Conservation (phyloP, 2,329 filamentous ascomycete genomes). For the Fusarium foetens region DNA sequence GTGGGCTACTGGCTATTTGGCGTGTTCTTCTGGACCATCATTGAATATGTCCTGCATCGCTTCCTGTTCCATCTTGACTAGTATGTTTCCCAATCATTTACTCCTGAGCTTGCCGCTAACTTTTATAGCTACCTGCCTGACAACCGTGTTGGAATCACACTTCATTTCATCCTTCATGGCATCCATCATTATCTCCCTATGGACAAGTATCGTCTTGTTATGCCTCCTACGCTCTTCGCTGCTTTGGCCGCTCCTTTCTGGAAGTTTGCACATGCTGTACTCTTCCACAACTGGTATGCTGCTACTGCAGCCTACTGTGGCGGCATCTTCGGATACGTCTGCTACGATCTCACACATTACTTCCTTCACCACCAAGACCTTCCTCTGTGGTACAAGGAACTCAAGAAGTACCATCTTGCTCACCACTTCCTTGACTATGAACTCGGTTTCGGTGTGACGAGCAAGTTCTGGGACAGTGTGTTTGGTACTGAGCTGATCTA, state of each 20-base stretch:
- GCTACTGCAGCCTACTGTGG: conserved; percentile 85
- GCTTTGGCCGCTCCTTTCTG: conserved; percentile 89
- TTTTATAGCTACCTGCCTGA: conserved; percentile 81
- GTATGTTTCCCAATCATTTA: conserved; percentile 62
- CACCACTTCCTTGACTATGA: conserved; percentile 99
- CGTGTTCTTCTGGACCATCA: conserved; percentile 83
- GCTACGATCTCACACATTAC: conserved; percentile 98
- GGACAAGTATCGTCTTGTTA: conserved; percentile 96
- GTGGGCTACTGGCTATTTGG: conserved; percentile 75
- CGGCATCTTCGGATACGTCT: conserved; percentile 93
- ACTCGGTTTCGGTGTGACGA: conserved; percentile 96
- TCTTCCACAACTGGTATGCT: conserved; percentile 86
- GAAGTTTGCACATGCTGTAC: conserved; percentile 84
- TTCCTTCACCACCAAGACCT: conserved; percentile 97
- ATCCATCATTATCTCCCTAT: conserved; percentile 99
- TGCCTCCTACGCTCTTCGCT: conserved; percentile 91
- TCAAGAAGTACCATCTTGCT: conserved; percentile 97
- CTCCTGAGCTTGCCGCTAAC: conserved; percentile 43
- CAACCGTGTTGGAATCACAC: conserved; percentile 84
- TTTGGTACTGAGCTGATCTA: conserved; percentile 84
- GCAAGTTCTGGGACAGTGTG: conserved; percentile 91
- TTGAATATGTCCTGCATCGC: conserved; percentile 90
- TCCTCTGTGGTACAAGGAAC: conserved; percentile 85
- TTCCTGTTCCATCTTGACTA: conserved; percentile 94
- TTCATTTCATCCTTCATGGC: conserved; percentile 94